phyloP scores from a whole-genome alignment of 208 protist species.

The Phytomonas sp. region DNA sequence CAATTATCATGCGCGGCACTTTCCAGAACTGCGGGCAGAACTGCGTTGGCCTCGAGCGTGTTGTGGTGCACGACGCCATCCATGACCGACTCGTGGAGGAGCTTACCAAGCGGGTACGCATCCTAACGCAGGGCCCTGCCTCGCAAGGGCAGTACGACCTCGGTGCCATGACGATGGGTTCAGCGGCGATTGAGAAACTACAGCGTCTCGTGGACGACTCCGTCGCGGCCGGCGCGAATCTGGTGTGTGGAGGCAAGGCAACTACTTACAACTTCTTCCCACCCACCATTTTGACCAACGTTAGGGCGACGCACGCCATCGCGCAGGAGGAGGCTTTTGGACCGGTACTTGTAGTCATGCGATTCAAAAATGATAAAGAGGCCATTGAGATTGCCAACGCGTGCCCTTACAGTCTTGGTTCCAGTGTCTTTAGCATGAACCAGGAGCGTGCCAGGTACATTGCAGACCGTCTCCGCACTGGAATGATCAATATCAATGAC shows the following conservation, averaged over 20 bases:
- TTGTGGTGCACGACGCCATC: slow-evolving; percentile 79
- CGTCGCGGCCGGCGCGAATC: slow-evolving; percentile 76
- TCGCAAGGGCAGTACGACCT: slow-evolving; percentile 68
- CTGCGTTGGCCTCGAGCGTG: slow-evolving; percentile 84
- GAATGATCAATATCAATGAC: slow-evolving; percentile 92
- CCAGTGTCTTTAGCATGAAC: slow-evolving; percentile 84
- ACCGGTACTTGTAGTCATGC: slow-evolving; percentile 88
- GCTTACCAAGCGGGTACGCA: slow-evolving; percentile 39
- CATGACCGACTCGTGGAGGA: slow-evolving; percentile 81
- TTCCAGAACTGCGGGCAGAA: slow-evolving; percentile 94
- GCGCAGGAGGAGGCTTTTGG: slow-evolving; percentile 93
- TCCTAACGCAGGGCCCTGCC: slow-evolving; percentile 78
- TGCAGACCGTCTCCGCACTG: slow-evolving; percentile 67
- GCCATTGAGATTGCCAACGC: slow-evolving; percentile 83
- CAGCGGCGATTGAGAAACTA: slow-evolving; percentile 79
- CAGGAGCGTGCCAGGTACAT: slow-evolving; percentile 73
- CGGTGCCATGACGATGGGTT: slow-evolving; percentile 93
- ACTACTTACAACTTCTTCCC: slow-evolving; percentile 67
- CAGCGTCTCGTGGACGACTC: slow-evolving; percentile 88
- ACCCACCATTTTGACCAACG: slow-evolving; percentile 89
- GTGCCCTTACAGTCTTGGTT: slow-evolving; percentile 86
- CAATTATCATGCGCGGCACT: slow-evolving; percentile 82
- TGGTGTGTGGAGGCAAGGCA: slow-evolving; percentile 80
- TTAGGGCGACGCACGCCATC: slow-evolving; percentile 84
- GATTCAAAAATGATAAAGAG: slow-evolving; percentile 82